Conservation (phyloP, 2,329 filamentous ascomycete genomes). For the Trichoderma hamatum region DNA sequence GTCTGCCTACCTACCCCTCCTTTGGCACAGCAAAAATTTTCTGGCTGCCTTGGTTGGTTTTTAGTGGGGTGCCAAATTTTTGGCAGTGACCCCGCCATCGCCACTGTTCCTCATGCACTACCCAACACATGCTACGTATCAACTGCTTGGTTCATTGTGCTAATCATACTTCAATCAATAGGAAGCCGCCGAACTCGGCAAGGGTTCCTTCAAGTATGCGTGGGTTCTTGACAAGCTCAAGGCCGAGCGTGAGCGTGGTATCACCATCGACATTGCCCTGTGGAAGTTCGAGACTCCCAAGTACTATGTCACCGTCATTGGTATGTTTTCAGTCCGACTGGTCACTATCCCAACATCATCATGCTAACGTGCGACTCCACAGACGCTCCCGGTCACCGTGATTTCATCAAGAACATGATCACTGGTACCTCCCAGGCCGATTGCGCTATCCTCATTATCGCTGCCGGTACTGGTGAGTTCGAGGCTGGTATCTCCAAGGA, state of each 20-base stretch:
- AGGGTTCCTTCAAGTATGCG: slow-evolving; percentile 99
- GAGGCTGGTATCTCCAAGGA: slow-evolving; percentile 99
- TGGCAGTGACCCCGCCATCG: slow-evolving; percentile 1
- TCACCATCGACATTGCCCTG: slow-evolving; percentile 99
- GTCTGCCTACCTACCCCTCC: slow-evolving; percentile 20
- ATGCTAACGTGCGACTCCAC: slow-evolving; percentile 5
- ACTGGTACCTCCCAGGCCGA: slow-evolving; percentile 99
- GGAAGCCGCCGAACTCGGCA: slow-evolving; percentile 99
- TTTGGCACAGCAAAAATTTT: slow-evolving; percentile 18
- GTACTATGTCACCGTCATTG: slow-evolving; percentile 98
- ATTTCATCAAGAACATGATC: slow-evolving; percentile 99
- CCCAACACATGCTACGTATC: background rate
- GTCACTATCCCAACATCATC: background rate
- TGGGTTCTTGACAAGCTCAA: slow-evolving; percentile 99
- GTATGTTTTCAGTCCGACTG: too few species aligned
- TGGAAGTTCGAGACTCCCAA: slow-evolving; percentile 99
- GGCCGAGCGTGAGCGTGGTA: slow-evolving; percentile 99
- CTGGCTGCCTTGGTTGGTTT: background rate
- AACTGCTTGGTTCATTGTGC: slow-evolving; percentile 6
- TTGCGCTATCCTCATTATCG: slow-evolving; percentile 99
- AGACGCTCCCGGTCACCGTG: slow-evolving; percentile 99
- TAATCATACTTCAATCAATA: slow-evolving; percentile 44
- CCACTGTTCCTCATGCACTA: background rate
- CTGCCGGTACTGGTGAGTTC: slow-evolving; percentile 99
- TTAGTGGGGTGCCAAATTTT: background rate